Evolutionary conservation across 495 filamentous ascomycete genomes (phyloP).

Genomic region (Xylaria intraflava): DNA sequence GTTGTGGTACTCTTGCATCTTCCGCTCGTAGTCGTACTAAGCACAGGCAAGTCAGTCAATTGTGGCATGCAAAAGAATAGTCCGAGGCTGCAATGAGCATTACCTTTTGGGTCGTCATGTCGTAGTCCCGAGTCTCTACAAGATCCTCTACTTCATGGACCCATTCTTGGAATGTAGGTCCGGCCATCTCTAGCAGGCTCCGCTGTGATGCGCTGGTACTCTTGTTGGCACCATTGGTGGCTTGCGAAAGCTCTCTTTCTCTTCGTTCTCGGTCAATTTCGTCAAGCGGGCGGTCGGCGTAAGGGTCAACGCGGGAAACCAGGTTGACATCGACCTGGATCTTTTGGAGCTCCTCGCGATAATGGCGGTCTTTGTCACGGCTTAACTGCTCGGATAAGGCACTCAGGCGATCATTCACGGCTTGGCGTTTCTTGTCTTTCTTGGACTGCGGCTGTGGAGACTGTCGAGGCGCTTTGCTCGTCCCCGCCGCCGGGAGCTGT

Average conservation of each 20-base stretch:
- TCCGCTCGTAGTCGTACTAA: constrained; percentile 51
- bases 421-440: constrained; percentile 79
- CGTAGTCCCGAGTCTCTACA: constrained; percentile 74
- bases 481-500: constrained; percentile 17
- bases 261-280: constrained; percentile 59
- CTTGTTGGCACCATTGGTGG: constrained; percentile 48
- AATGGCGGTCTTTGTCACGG: constrained; percentile 74
- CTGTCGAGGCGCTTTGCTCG: constrained; percentile 17
- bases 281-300: constrained; percentile 63
- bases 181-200: constrained; percentile 58
- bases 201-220: constrained; percentile 31
- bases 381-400: constrained; percentile 68
- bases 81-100: constrained; percentile 20
- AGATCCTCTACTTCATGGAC: constrained; percentile 77
- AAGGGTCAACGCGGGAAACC: constrained; percentile 75
- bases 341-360: constrained; percentile 80
- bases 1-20: constrained; percentile 43
- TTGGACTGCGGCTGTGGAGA: constrained; percentile 58
- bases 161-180: constrained; percentile 73
- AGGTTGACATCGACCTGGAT: constrained; percentile 86
- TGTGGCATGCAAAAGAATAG: neutral
- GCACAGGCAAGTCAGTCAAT: constrained; percentile 22
- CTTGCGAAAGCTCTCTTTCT: constrained; percentile 55
- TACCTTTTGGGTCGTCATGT: constrained; percentile 71
- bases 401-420: constrained; percentile 66